phyloP scores from a whole-genome alignment of 2,329 filamentous ascomycete species.

The Rachicladosporium sp. region DNA sequence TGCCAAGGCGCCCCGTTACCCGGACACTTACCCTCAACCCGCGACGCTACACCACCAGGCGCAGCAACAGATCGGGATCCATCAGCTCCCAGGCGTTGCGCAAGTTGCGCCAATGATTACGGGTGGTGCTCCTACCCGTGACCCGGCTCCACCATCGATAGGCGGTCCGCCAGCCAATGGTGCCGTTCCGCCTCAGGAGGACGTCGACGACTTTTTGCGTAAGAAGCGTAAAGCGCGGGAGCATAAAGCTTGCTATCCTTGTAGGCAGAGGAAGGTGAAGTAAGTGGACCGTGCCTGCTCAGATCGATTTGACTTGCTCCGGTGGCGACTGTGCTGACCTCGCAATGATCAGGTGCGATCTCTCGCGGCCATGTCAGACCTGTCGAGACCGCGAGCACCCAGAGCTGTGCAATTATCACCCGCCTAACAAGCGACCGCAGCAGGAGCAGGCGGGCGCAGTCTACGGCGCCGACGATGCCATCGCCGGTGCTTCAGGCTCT shows the following conservation, averaged over 20 bases:
- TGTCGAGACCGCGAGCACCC: conserved; percentile 38
- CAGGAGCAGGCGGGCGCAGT: conserved; percentile 7
- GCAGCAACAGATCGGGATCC: conserved; percentile 2
- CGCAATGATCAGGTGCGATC: conserved; percentile 34
- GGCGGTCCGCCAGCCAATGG: conserved; percentile 1
- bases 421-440: conserved; percentile 23
- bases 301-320: no score
- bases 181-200: conserved; percentile 25
- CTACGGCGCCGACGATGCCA: conserved; percentile 6
- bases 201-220: conserved; percentile 39
- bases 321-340: no score
- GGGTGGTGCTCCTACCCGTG: no score
- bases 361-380: conserved; percentile 35
- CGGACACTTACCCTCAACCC: background rate
- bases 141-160: no score
- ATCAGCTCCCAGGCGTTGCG: background rate
- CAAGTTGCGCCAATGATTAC: conserved; percentile 2
- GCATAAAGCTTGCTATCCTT: conserved; percentile 41
- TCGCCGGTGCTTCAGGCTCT: background rate
- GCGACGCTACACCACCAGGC: conserved; percentile 1
- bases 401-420: conserved; percentile 34
- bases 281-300: conserved; percentile 6
- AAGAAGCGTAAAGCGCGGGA: conserved; percentile 39
- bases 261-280: conserved; percentile 29
- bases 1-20: background rate